These are phyloP conservation scores for Cordyceps tenuipes DNA, from an alignment of 2,329 filamentous ascomycete genomes.

Conservation along the genomic window DNA sequence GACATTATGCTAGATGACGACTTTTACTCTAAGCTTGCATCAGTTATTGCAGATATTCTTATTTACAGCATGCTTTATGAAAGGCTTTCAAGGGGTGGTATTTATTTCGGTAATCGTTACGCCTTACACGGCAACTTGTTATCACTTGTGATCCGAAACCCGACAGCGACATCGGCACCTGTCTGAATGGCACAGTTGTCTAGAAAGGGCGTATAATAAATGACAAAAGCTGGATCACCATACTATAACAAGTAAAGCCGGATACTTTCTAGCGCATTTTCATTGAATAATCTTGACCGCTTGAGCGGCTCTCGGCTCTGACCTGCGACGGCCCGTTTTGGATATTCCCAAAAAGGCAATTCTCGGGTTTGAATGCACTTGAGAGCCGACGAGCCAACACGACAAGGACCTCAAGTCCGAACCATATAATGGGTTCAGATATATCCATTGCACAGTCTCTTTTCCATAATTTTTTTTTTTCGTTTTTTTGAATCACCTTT, in stretches of 20 bases:
- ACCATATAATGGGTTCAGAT: neutral
- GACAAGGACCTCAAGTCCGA: neutral
- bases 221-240: neutral
- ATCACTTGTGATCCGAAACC: conserved; percentile 1
- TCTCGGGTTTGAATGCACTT: conserved; percentile 7
- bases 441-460: neutral
- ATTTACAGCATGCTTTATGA: no score
- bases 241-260: neutral
- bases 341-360: neutral
- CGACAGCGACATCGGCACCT: conserved; percentile 1
- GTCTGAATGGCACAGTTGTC: neutral
- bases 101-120: neutral
- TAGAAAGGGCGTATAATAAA: neutral
- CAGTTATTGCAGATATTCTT: no score
- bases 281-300: neutral
- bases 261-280: neutral
- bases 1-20: conserved; percentile 11
- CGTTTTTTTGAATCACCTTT: neutral
- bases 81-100: neutral
- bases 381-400: neutral
- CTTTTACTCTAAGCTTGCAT: neutral
- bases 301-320: neutral
- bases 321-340: neutral
- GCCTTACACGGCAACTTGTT: neutral
- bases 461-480: neutral